Evolutionary conservation across 345 rosid genomes (phyloP).

Genomic region (Eucalyptus brandiana): DNA sequence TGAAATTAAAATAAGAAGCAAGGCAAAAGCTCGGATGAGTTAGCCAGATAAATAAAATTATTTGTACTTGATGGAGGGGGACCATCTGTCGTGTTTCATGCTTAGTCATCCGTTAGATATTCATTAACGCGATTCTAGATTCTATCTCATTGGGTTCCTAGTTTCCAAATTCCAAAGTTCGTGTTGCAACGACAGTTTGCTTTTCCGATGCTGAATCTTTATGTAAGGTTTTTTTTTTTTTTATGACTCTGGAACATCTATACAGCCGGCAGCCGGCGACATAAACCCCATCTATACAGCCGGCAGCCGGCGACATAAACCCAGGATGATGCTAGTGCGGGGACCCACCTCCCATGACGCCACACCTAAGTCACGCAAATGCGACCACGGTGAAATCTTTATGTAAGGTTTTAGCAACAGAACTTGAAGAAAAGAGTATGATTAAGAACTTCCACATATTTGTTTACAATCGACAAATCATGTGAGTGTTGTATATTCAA

Average conservation of each 20-base stretch:
- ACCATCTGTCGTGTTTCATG: not conserved
- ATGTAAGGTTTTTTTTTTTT: not conserved
- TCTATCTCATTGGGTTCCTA: not conserved
- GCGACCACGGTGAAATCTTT: too few species aligned
- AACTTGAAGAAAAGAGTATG: not conserved
- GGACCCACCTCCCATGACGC: too few species aligned
- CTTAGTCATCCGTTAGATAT: not conserved
- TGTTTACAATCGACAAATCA: not conserved
- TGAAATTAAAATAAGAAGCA: not conserved
- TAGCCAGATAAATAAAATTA: not conserved
- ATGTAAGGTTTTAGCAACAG: not conserved
- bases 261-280: too few species aligned
- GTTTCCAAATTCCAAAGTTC: not conserved
- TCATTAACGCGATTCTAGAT: not conserved
- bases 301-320: too few species aligned
- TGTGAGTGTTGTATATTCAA: not conserved
- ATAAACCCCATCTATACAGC: too few species aligned
- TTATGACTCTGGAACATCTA: too few species aligned
- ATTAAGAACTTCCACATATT: not conserved
- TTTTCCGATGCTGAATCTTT: not conserved
- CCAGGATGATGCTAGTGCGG: accelerated
- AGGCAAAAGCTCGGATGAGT: not conserved
- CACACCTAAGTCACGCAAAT: too few species aligned
- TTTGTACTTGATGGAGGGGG: not conserved
- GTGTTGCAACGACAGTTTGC: not conserved